phyloP scores from a whole-genome alignment of 257 asterid species.

The Plantago elongata region DNA sequence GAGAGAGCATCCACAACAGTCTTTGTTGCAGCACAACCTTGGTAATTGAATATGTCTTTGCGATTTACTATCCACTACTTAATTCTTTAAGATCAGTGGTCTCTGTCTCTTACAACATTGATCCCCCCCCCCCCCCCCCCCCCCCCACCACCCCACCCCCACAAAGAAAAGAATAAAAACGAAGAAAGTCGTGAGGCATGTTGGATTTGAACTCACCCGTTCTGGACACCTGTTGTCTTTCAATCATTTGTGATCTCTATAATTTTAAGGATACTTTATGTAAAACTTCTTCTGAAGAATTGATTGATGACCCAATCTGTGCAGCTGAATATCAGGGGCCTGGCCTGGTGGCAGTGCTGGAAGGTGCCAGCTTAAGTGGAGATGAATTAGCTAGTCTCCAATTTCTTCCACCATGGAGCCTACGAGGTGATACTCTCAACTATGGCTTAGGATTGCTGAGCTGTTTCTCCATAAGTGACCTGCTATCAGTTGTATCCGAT shows the following conservation, averaged over 20 bases:
- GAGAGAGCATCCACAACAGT: slow-evolving; percentile 83
- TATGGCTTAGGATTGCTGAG: slow-evolving; percentile 93
- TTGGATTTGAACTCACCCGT: too few species aligned
- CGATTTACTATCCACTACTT: slow-evolving; percentile 12
- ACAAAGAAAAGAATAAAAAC: too few species aligned
- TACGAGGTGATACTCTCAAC: slow-evolving; percentile 78
- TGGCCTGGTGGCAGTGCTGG: slow-evolving; percentile 73
- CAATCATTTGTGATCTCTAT: slow-evolving; percentile 11
- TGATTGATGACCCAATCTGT: slow-evolving; percentile 26
- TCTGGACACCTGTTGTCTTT: too few species aligned
- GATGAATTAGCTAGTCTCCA: slow-evolving; percentile 89
- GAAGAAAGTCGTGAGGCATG: too few species aligned
- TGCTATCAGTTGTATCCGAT: slow-evolving; percentile 79
- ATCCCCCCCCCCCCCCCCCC: too few species aligned
- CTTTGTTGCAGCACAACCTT: slow-evolving; percentile 91
- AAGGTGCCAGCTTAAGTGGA: slow-evolving; percentile 82
- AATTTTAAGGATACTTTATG: slow-evolving; percentile 9
- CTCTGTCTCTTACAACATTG: too few species aligned
- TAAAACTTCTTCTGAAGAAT: slow-evolving; percentile 22
- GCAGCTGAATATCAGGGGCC: slow-evolving; percentile 99
- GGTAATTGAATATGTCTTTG: slow-evolving; percentile 44
- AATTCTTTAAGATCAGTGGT: too few species aligned
- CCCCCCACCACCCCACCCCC: too few species aligned
- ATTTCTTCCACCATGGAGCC: slow-evolving; percentile 93
- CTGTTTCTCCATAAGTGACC: slow-evolving; percentile 82